phyloP scores from a whole-genome alignment of 2,329 filamentous ascomycete genomes.

The Penicillium fuscoglaucum region DNA sequence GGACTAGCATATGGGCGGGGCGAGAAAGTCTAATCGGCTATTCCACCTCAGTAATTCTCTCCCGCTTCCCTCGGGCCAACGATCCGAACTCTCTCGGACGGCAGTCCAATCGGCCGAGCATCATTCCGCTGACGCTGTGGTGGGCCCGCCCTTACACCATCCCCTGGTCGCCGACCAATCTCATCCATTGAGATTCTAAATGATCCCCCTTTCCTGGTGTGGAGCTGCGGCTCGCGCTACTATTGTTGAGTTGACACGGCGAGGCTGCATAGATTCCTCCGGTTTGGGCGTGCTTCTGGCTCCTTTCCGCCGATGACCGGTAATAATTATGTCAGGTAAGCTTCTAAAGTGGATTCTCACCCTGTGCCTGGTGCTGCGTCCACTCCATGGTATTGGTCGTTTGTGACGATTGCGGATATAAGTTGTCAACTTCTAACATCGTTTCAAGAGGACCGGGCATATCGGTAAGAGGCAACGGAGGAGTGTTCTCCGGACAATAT shows the following conservation, averaged over 20 bases:
- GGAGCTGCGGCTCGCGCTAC: constrained; percentile 6
- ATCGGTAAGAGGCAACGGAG: constrained; percentile 1
- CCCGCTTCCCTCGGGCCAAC: constrained; percentile 16
- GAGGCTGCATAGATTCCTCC: constrained; percentile 15
- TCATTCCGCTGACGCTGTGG: constrained; percentile 1
- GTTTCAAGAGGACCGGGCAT: neutral
- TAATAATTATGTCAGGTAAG: constrained; percentile 7
- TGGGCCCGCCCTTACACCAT: neutral
- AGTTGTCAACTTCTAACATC: neutral
- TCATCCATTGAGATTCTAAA: neutral
- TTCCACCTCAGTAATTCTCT: constrained; percentile 21
- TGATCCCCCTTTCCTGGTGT: neutral
- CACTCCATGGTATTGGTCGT: neutral
- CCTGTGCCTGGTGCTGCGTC: neutral
- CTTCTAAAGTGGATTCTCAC: neutral
- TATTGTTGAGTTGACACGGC: constrained; percentile 9
- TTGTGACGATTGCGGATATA: constrained; percentile 8
- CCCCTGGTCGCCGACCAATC: constrained; percentile 12
- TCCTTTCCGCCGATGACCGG: constrained; percentile 26
- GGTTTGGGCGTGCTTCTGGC: constrained; percentile 3
- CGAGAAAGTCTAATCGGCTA: constrained; percentile 19
- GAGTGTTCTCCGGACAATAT: constrained; percentile 4
- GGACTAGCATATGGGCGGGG: constrained; percentile 5
- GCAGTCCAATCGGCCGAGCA: constrained; percentile 8
- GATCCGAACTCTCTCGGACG: constrained; percentile 14